These are phyloP conservation scores for Orbilia oligospora DNA, from an alignment of 2,329 filamentous ascomycete species.

Conservation along the genomic window DNA sequence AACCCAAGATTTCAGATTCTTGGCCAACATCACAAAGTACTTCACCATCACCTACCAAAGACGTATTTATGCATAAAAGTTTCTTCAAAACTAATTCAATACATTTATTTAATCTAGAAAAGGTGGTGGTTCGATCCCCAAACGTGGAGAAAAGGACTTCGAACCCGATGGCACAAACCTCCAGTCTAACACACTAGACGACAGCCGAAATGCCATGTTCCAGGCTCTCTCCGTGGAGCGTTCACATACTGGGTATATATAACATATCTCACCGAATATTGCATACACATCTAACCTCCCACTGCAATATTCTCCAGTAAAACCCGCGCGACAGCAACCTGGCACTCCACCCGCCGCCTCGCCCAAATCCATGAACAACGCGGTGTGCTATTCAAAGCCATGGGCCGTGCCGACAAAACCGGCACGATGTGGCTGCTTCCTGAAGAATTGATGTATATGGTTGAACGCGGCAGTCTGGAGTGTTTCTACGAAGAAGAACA, in stretches of 20 bases:
- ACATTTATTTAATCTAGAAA: conserved; percentile 21
- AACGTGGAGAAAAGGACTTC: conserved; percentile 97
- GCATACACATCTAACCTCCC: background rate
- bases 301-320: conserved; percentile 52
- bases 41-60: conserved; percentile 28
- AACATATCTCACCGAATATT: background rate
- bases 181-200: conserved; percentile 82
- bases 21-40: conserved; percentile 72
- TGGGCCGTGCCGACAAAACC: conserved; percentile 78
- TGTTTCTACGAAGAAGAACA: conserved; percentile 74
- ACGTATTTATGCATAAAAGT: conserved; percentile 58
- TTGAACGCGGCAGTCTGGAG: conserved; percentile 89
- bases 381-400: conserved; percentile 80
- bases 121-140: conserved; percentile 74
- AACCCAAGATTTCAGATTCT: conserved; percentile 87
- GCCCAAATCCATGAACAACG: conserved; percentile 80
- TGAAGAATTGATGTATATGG: conserved; percentile 89
- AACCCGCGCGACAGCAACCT: conserved; percentile 66
- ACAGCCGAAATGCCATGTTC: conserved; percentile 89
- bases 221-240: conserved; percentile 75
- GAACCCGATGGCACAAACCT: conserved; percentile 89
- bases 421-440: conserved; percentile 86
- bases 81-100: conserved; percentile 1
- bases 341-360: conserved; percentile 70
- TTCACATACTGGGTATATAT: conserved; percentile 59